A percentile compares a stretch with the other conserved stretches of the same genome.
These are phyloP conservation scores for Aurinia saxatilis DNA, from an alignment of 345 rosid species.

Conservation along the genomic window DNA sequence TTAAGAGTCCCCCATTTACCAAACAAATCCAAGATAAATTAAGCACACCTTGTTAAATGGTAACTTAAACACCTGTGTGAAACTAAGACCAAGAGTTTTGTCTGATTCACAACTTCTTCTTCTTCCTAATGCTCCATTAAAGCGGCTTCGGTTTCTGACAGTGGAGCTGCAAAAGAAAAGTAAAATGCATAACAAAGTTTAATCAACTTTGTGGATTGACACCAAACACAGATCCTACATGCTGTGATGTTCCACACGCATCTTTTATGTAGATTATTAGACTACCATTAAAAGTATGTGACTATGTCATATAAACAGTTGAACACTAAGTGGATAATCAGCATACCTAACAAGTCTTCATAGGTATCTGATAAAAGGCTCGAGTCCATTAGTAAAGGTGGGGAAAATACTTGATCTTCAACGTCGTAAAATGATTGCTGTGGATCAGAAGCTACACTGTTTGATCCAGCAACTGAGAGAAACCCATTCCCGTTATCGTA, in stretches of 20 bases:
- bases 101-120: constrained; percentile 1
- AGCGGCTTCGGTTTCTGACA: constrained; percentile 76
- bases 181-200: neutral
- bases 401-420: constrained; percentile 85
- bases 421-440: constrained; percentile 53
- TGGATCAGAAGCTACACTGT: constrained; percentile 47
- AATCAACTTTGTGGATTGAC: neutral
- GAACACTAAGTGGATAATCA: neutral
- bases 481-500: constrained; percentile 67
- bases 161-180: constrained; percentile 57
- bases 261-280: neutral
- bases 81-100: neutral
- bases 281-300: neutral
- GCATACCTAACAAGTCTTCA: constrained; percentile 90
- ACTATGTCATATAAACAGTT: neutral
- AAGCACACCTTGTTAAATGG: constrained; percentile 7
- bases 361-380: constrained; percentile 64
- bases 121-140: constrained; percentile 60
- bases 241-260: neutral
- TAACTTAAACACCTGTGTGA: constrained; percentile 4
- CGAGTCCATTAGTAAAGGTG: constrained; percentile 80
- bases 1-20: constrained; percentile 10
- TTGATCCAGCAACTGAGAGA: constrained; percentile 54
- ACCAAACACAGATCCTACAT: neutral
- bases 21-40: constrained; percentile 20